Evolutionary conservation across 768 basidiomycete genomes (phyloP), one percentile per base, ranked within the genome.

Genomic region (Leucocoprinus leucothites): DNA sequence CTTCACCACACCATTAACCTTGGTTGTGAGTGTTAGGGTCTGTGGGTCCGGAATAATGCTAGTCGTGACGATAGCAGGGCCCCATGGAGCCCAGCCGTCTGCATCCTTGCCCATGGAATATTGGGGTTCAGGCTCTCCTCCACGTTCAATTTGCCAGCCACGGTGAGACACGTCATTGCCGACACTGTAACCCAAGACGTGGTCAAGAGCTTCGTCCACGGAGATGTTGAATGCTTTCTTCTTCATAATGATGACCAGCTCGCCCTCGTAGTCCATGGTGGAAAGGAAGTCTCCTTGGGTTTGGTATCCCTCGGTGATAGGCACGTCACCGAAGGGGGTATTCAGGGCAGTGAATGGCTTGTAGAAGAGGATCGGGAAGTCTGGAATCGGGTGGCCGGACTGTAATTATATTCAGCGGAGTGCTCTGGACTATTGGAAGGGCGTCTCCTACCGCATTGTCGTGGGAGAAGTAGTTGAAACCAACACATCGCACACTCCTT

Each of bases 131-230:
- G 74, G 74, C 54, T 64, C 46, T 19, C 75, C 75, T 9, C 75
- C 75, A 16, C 75, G 69, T 35, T 71, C 71, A 38, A 76, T 74
- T 56, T 76, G 74, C 74, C 74, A 76, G 11, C 74, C 74, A 19
- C 74, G 64, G 48, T 76, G 74, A 42, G 72, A 74, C 3, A 76
- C 74, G 55, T 76, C 74, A 56, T 76, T 64, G 0, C 74, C 74
- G 25, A 71, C 69, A 36, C 69, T 62, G 49, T 71, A 76, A 1
- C 75, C 75, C 18, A 74, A 65, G 47, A 76, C 73, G 48, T 75
- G 71, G 48, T 74, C 71, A 8, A 76, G 61, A 6, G 74, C 75
- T 40, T 69, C 70, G 24, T 72, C 74, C 16, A 71, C 71, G 9
- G 72, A 68, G 55, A 76, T 74, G 55, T 75, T 74, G 68, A 70